Base-by-base conservation (phyloP, 805 yeast genomes). In the Candida cerambycidarum region DNA sequence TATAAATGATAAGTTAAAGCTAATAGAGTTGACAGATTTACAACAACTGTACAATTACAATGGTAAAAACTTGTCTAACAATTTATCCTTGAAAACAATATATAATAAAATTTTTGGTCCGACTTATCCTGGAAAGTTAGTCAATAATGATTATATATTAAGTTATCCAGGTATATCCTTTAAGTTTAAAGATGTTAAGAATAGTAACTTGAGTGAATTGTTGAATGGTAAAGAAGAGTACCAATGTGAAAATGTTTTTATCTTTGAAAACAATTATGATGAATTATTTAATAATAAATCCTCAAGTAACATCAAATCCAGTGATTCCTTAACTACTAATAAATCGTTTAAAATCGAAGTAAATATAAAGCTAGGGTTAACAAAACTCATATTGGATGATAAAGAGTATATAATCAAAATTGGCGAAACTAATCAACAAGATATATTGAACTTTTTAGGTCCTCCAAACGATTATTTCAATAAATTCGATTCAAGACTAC, bases 61-160 rank as follows among this genome's bases (percentile, higher is more conserved):
- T 45, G 65, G 64, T 11, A 51, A 56, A 29, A 51, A 50, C 34
- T 48, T 69, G 38, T 49, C 44, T 37, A 30, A 38, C 11, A 37
- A 62, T 6, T 5, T 45, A 5, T 16, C 31, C 1, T 63, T 78
- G 48, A 73, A 71, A 35, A 58, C 64, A 13, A 65, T 80, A 2
- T 80, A 80, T 56, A 78, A 79, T 51, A 75, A 71, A 53, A 63
- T 73, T 2, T 77, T 80, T 54, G 86, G 86, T 0, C 85, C 85
- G 1, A 80, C 85, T 0, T 78, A 75, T 45, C 81, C 83, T 1
- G 85, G 85, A 0, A 56, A 52, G 19, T 50, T 67, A 8, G 41
- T 43, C 1, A 48, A 45, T 3, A 34, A 51, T 14, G 53, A 56
- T 11, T 80, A 79, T 50, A 57, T 69, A 9, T 59, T 80, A 18